Evolutionary conservation across 2,329 filamentous ascomycete genomes (phyloP).

Genomic region (Diaporthe ampelina): DNA sequence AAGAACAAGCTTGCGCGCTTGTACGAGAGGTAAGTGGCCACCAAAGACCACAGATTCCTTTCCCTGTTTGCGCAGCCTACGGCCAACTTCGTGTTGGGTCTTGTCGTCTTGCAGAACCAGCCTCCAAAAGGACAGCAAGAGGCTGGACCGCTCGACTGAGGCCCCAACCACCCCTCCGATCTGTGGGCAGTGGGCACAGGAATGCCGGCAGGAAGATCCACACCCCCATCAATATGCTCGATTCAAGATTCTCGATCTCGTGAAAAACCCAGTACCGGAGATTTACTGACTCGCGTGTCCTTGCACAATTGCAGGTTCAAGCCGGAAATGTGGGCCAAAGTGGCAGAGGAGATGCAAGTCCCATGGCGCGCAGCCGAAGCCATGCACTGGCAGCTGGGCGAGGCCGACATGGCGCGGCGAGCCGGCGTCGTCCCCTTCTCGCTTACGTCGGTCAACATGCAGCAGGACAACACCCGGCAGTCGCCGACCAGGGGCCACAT

Average conservation of each 20-base stretch:
- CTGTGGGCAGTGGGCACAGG: slow-evolving; percentile 25
- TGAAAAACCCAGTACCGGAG: slow-evolving; percentile 30
- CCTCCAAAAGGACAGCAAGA: slow-evolving; percentile 18
- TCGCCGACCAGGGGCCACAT: slow-evolving; percentile 51
- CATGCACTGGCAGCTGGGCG: slow-evolving; percentile 98
- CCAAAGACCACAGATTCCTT: slow-evolving; percentile 33
- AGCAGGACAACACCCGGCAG: slow-evolving; percentile 31
- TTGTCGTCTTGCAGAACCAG: neutral
- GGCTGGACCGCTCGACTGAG: slow-evolving; percentile 26
- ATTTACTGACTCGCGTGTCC: slow-evolving; percentile 39
- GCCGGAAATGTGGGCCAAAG: slow-evolving; percentile 96
- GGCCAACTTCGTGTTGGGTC: neutral
- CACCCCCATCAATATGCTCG: slow-evolving; percentile 34
- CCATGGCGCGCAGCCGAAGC: slow-evolving; percentile 96
- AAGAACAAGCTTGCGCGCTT: slow-evolving; percentile 96
- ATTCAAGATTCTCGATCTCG: slow-evolving; percentile 27
- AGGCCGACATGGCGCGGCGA: slow-evolving; percentile 92
- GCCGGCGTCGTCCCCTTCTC: slow-evolving; percentile 92
- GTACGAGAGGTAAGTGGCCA: slow-evolving; percentile 84
- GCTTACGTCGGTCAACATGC: slow-evolving; percentile 67
- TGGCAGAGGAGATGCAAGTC: slow-evolving; percentile 93
- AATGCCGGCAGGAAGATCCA: slow-evolving; percentile 35
- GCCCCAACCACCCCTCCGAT: slow-evolving; percentile 17
- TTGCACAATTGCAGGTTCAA: slow-evolving; percentile 78
- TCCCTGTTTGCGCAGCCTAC: slow-evolving; percentile 1